Percentiles rank a stretch among this genome's conserved stretches.
These are phyloP conservation scores for Geotrichum australiense DNA, from an alignment of 1,139 yeast genomes.

Conservation along the genomic window DNA sequence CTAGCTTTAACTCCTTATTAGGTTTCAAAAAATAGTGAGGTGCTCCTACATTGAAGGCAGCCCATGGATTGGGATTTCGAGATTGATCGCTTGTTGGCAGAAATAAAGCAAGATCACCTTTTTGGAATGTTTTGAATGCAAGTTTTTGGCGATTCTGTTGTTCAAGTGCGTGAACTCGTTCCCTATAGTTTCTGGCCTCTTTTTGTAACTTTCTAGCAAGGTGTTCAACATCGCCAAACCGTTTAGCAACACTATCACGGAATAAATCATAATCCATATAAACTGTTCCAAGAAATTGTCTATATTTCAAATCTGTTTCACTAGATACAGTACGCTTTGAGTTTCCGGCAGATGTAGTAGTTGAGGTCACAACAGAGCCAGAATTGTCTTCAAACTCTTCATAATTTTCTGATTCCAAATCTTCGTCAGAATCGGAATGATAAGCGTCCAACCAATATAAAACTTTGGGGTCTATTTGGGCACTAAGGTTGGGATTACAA, in stretches of 20 bases:
- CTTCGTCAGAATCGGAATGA: conserved; percentile 19
- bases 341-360: conserved; percentile 3
- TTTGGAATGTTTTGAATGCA: conserved; percentile 53
- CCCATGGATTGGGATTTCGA: conserved; percentile 59
- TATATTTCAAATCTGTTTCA: conserved; percentile 25
- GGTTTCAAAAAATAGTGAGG: conserved; percentile 65
- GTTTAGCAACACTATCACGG: conserved; percentile 58
- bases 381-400: conserved; percentile 12
- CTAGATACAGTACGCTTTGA: conserved; percentile 11
- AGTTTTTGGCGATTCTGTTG: conserved; percentile 46
- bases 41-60: conserved; percentile 75
- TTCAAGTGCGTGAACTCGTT: conserved; percentile 33
- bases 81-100: conserved; percentile 61
- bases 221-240: conserved; percentile 88
- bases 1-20: conserved; percentile 31
- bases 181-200: conserved; percentile 54
- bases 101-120: conserved; percentile 73
- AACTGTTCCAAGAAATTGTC: conserved; percentile 31
- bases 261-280: conserved; percentile 47
- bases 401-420: conserved; percentile 9
- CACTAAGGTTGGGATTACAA: conserved; percentile 9
- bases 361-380: conserved; percentile 2
- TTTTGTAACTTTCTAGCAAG: conserved; percentile 79
- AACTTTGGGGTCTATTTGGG: conserved; percentile 20
- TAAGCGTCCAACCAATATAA: conserved; percentile 31